These are phyloP conservation scores for Penicillium corylophilum DNA, from an alignment of 2,329 filamentous ascomycete species.

Conservation along the genomic window DNA sequence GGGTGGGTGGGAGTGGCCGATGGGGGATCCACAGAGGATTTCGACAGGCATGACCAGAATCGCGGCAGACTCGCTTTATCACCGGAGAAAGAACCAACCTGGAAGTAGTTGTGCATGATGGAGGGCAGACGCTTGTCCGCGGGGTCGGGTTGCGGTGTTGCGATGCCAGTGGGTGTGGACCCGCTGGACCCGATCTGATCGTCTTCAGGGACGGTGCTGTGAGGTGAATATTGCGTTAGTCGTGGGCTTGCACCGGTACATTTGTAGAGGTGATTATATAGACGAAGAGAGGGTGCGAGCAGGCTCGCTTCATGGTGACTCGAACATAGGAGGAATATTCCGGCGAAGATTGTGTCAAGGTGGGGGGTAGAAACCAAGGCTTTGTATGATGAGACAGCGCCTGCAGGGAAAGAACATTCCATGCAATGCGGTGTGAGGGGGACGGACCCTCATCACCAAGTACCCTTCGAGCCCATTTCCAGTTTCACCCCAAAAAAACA, in stretches of 20 bases:
- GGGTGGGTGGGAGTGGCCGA: slow-evolving; percentile 13
- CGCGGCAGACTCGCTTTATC: slow-evolving; percentile 57
- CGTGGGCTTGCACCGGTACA: background rate
- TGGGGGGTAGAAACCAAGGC: background rate
- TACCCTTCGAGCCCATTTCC: background rate
- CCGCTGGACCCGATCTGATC: slow-evolving; percentile 65
- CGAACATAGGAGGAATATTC: slow-evolving; percentile 8
- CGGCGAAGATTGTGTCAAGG: slow-evolving; percentile 1
- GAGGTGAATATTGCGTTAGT: slow-evolving; percentile 28
- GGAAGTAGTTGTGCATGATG: slow-evolving; percentile 95
- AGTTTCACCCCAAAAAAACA: slow-evolving; percentile 3
- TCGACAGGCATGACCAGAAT: slow-evolving; percentile 39
- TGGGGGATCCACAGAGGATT: slow-evolving; percentile 16
- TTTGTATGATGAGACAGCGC: slow-evolving; percentile 3
- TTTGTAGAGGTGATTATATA: background rate
- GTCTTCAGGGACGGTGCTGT: slow-evolving; percentile 39
- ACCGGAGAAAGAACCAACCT: slow-evolving; percentile 92
- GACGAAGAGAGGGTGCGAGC: slow-evolving; percentile 5
- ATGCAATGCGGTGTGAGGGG: slow-evolving; percentile 23
- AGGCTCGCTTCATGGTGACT: background rate
- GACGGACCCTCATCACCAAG: background rate
- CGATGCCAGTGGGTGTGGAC: slow-evolving; percentile 84
- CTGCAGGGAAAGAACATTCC: slow-evolving; percentile 13
- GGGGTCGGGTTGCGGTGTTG: slow-evolving; percentile 89
- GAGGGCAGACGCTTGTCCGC: slow-evolving; percentile 93